Percentiles rank a stretch among this genome's conserved stretches.
Evolutionary conservation across 805 yeast genomes (phyloP).

Genomic region (Pichia californica): DNA sequence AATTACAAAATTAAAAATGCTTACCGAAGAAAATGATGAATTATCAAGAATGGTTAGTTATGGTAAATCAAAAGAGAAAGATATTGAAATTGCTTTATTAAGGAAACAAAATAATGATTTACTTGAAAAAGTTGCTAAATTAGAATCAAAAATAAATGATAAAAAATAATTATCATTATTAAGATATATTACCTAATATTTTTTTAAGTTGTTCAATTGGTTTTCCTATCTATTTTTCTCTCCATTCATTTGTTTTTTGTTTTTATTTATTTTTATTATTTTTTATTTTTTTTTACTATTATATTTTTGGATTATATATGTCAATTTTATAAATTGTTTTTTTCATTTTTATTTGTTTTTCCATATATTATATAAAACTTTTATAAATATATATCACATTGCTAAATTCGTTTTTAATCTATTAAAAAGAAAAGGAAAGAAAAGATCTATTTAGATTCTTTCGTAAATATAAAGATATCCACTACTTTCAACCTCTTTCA

Average conservation of each 20-base stretch:
- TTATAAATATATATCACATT: no score
- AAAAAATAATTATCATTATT: constrained; percentile 6
- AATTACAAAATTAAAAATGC: constrained; percentile 49
- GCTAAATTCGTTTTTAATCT: no score
- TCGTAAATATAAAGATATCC: constrained; percentile 44
- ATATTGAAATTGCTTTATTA: constrained; percentile 59
- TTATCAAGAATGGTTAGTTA: constrained; percentile 64
- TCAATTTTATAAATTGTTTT: no score
- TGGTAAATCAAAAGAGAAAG: constrained; percentile 68
- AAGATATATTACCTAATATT: not conserved
- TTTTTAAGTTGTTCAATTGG: not conserved
- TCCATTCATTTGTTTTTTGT: no score
- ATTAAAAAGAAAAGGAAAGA: no score
- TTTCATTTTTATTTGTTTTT: no score
- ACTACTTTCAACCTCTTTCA: constrained; percentile 38
- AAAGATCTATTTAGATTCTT: not conserved
- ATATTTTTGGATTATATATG: no score
- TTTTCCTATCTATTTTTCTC: no score
- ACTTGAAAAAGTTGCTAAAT: constrained; percentile 28
- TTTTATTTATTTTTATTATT: no score
- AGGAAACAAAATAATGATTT: constrained; percentile 45
- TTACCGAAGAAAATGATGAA: constrained; percentile 64
- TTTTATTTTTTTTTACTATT: no score
- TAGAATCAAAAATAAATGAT: constrained; percentile 22
- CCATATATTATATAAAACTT: no score